A percentile compares a stretch with the other conserved stretches of the same genome.
phyloP scores from a whole-genome alignment of 2,329 filamentous ascomycete species.

The Orbilia quercus region DNA sequence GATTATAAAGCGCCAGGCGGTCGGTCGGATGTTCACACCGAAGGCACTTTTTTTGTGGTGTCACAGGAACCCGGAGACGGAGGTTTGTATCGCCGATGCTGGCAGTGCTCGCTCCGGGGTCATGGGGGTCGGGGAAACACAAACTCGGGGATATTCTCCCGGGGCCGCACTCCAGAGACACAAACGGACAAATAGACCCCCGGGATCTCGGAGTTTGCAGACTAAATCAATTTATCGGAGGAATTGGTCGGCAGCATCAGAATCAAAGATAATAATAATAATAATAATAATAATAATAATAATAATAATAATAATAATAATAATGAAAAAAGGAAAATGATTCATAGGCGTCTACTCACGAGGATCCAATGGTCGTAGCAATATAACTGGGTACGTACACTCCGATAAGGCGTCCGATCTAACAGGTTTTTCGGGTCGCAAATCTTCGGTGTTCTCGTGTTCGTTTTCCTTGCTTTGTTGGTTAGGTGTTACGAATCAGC shows the following conservation, averaged over 20 bases:
- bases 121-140: background rate
- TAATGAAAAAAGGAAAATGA: conserved; percentile 29
- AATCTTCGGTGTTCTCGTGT: conserved; percentile 4
- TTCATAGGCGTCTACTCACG: conserved; percentile 9
- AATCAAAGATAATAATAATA: background rate
- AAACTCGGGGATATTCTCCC: background rate
- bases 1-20: conserved; percentile 17
- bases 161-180: background rate
- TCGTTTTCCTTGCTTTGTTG: conserved; percentile 37
- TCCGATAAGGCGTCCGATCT: conserved; percentile 52
- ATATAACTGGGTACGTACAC: conserved; percentile 44
- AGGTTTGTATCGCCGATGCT: conserved; percentile 43
- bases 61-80: conserved; percentile 35
- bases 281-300: conserved; percentile 26
- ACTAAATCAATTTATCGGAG: too few relatives aligned
- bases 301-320: conserved; percentile 9
- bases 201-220: too few relatives aligned
- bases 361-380: background rate
- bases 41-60: conserved; percentile 27
- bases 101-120: background rate
- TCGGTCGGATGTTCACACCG: conserved; percentile 40
- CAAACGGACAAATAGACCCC: too few relatives aligned
- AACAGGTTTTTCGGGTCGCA: conserved; percentile 23
- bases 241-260: too few relatives aligned
- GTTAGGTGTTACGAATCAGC: conserved; percentile 47